These are phyloP conservation scores for Auricularia auricula-judae DNA, from an alignment of 768 basidiomycete species.

Conservation along the genomic window DNA sequence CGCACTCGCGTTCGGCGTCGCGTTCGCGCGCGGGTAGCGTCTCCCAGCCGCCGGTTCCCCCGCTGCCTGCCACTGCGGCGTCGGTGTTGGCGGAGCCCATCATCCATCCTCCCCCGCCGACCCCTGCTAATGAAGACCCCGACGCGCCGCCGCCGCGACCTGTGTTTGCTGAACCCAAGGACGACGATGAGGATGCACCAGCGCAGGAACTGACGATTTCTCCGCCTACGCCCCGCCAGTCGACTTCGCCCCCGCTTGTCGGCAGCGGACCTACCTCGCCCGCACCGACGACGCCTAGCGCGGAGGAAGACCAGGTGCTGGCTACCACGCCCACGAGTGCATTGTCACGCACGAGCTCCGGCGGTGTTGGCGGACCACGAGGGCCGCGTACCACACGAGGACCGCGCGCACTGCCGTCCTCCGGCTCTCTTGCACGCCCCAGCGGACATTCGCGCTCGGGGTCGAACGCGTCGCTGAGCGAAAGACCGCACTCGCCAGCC, in stretches of 20 bases:
- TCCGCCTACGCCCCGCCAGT: conserved; percentile 2
- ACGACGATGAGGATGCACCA: not conserved
- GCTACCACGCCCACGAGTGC: not conserved
- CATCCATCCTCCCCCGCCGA: not conserved
- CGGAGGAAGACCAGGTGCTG: not conserved
- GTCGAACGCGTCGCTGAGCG: conserved; percentile 16
- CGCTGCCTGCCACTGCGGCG: conserved; percentile 5
- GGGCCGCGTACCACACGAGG: conserved; percentile 10
- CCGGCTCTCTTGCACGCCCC: conserved; percentile 16
- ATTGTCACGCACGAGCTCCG: conserved; percentile 3
- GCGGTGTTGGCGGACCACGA: conserved; percentile 4
- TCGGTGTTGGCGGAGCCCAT: conserved; percentile 8
- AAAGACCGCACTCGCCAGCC: conserved; percentile 24
- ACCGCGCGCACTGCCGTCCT: conserved; percentile 26
- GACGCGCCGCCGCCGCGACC: conserved; percentile 14
- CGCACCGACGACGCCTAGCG: conserved; percentile 3
- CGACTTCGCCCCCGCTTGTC: not conserved
- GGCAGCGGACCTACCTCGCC: not conserved
- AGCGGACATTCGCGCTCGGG: conserved; percentile 19
- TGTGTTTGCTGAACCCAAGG: conserved; percentile 12
- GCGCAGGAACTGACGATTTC: not conserved
- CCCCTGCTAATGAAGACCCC: conserved; percentile 12
- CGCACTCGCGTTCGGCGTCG: conserved; percentile 8
- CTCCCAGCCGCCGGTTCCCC: conserved; percentile 14
- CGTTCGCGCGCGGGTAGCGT: conserved; percentile 1